Conservation (phyloP, 148 eudicot species). For the Beta vulgaris region DNA sequence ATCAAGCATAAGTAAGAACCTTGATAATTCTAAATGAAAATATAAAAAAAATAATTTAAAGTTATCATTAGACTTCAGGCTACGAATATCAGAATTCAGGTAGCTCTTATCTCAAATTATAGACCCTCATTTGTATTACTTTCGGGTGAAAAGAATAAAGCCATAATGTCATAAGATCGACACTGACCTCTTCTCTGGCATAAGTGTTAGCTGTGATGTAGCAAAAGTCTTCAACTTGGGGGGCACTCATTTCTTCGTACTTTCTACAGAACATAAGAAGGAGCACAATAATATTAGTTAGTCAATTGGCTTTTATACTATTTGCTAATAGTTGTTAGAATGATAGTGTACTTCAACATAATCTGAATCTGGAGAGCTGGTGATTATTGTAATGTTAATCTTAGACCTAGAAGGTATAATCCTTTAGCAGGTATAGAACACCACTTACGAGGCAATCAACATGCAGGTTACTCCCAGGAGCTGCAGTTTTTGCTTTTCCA, state of each 20-base stretch:
- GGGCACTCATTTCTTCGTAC: constrained; percentile 86
- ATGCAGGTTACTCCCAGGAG: constrained; percentile 90
- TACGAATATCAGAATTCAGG: not conserved
- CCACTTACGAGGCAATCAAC: constrained; percentile 94
- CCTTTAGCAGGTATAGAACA: not conserved
- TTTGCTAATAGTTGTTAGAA: not conserved
- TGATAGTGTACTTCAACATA: not conserved
- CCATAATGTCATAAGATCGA: not conserved
- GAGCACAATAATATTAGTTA: constrained; percentile 15
- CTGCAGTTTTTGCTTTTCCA: constrained; percentile 83
- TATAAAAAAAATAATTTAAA: not conserved
- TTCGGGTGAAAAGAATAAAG: too few relatives aligned
- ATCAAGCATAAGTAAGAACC: constrained; percentile 21
- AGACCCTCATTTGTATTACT: too few relatives aligned
- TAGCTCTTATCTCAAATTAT: too few relatives aligned
- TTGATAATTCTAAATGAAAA: not conserved
- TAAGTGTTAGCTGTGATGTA: constrained; percentile 86
- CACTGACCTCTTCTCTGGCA: constrained; percentile 64
- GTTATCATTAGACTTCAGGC: not conserved
- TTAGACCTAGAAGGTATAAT: not conserved
- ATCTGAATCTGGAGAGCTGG: not conserved
- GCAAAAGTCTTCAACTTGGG: constrained; percentile 82
- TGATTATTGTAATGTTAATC: not conserved
- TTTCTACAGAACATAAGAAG: constrained; percentile 42
- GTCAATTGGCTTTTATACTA: not conserved